phyloP scores from a whole-genome alignment of 2,329 filamentous ascomycete species.

The Aureobasidium pullulans region DNA sequence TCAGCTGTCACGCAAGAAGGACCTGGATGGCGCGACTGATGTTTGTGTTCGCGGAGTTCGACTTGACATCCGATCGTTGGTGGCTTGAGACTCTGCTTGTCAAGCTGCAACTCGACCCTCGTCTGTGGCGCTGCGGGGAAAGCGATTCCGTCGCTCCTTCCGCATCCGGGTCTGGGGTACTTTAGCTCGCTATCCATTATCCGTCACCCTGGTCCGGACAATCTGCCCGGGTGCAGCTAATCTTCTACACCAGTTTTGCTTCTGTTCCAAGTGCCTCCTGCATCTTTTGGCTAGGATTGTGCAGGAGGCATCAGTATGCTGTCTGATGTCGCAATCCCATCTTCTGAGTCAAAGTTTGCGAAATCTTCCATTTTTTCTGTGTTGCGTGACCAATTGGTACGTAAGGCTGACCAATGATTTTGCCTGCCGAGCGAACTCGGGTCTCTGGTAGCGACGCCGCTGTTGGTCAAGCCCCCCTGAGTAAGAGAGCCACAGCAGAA shows the following conservation, averaged over 20 bases:
- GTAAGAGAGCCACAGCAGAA: no score
- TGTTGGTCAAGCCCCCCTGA: background rate
- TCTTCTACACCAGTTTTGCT: background rate
- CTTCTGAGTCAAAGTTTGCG: slow-evolving; percentile 5
- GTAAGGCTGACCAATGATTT: slow-evolving; percentile 4
- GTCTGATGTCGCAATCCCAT: background rate
- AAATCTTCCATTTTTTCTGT: background rate
- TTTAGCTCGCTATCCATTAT: background rate
- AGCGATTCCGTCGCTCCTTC: background rate
- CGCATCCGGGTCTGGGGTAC: slow-evolving; percentile 8
- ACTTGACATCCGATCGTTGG: background rate
- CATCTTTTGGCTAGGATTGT: background rate
- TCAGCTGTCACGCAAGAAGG: slow-evolving; percentile 3
- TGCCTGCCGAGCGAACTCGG: background rate
- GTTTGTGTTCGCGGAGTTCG: background rate
- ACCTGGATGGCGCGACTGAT: slow-evolving; percentile 5
- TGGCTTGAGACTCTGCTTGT: background rate
- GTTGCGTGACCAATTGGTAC: slow-evolving; percentile 8
- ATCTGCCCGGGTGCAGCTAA: background rate
- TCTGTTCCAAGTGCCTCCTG: background rate
- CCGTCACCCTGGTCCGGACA: background rate
- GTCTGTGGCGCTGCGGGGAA: slow-evolving; percentile 3
- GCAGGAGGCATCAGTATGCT: background rate
- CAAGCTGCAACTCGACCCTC: background rate
- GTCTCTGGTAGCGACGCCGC: background rate